Percentiles rank a stretch among this genome's conserved stretches.
These are phyloP conservation scores for Tinospora cordifolia DNA, from an alignment of 164 flowering plant species.

Conservation along the genomic window DNA sequence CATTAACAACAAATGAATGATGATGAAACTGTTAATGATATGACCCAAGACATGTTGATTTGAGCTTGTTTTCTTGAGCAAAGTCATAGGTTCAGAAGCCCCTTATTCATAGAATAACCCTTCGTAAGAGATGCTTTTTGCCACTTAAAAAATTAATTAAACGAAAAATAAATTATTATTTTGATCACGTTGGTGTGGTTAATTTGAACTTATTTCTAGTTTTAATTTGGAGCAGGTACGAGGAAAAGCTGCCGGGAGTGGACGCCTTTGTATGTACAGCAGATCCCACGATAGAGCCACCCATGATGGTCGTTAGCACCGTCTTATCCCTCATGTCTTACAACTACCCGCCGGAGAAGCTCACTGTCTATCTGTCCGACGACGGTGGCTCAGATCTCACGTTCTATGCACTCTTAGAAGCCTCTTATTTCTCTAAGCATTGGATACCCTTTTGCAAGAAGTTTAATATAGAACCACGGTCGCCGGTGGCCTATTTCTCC, in stretches of 20 bases:
- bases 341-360: constrained; percentile 35
- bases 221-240: constrained; percentile 12
- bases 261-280: constrained; percentile 49
- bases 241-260: constrained; percentile 24
- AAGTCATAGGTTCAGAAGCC: no score
- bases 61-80: no score
- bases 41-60: no score
- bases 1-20: no score
- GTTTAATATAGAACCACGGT: constrained; percentile 27
- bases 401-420: constrained; percentile 45
- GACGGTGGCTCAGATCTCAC: constrained; percentile 41
- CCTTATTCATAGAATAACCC: no score
- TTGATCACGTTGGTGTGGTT: no score
- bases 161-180: no score
- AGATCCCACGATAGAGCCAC: constrained; percentile 38
- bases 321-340: constrained; percentile 38
- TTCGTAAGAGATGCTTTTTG: no score
- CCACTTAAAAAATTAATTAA: no score
- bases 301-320: constrained; percentile 32
- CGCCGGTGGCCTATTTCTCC: constrained; percentile 35
- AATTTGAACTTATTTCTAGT: no score
- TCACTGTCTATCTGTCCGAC: constrained; percentile 37
- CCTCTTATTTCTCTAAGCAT: constrained; percentile 29
- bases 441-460: constrained; percentile 40
- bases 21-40: no score